Percentiles rank a stretch among this genome's conserved stretches.
These are phyloP conservation scores for Ceratobasidium theobromae DNA, from an alignment of 1,284 basidiomycete species.

Conservation along the genomic window DNA sequence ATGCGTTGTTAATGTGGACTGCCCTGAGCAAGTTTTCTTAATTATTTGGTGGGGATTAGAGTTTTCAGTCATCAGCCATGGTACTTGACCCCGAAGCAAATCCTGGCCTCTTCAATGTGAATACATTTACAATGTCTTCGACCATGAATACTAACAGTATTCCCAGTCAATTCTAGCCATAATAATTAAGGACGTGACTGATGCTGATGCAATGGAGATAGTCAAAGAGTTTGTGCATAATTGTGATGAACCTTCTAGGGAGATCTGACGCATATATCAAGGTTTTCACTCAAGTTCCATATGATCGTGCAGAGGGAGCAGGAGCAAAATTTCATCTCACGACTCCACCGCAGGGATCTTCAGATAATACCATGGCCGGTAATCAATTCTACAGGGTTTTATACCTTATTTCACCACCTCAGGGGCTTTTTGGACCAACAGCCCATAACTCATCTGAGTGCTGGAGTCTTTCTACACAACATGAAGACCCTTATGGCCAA, in stretches of 20 bases:
- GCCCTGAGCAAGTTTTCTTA: not conserved
- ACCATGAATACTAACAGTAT: not conserved
- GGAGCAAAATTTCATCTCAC: constrained; percentile 61
- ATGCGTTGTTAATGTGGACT: no score
- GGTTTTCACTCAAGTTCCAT: constrained; percentile 57
- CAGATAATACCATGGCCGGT: constrained; percentile 20
- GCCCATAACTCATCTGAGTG: constrained; percentile 50
- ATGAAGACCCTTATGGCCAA: constrained; percentile 69
- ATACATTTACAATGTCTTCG: not conserved
- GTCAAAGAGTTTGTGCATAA: constrained; percentile 44
- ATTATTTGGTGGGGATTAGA: constrained; percentile 44
- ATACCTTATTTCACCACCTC: constrained; percentile 52
- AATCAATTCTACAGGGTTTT: constrained; percentile 39
- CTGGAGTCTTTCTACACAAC: constrained; percentile 56
- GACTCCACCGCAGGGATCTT: constrained; percentile 45
- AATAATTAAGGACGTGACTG: constrained; percentile 68
- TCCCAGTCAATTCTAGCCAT: constrained; percentile 54
- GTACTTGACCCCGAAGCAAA: constrained; percentile 60
- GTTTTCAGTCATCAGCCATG: constrained; percentile 62
- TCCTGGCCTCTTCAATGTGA: constrained; percentile 54
- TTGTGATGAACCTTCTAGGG: not conserved
- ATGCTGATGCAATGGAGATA: constrained; percentile 59
- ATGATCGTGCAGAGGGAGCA: constrained; percentile 60
- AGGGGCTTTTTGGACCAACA: constrained; percentile 53
- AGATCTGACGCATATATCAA: constrained; percentile 38